Conservation (phyloP, 495 filamentous ascomycete species). For the Schizothecium vesticola region DNA sequence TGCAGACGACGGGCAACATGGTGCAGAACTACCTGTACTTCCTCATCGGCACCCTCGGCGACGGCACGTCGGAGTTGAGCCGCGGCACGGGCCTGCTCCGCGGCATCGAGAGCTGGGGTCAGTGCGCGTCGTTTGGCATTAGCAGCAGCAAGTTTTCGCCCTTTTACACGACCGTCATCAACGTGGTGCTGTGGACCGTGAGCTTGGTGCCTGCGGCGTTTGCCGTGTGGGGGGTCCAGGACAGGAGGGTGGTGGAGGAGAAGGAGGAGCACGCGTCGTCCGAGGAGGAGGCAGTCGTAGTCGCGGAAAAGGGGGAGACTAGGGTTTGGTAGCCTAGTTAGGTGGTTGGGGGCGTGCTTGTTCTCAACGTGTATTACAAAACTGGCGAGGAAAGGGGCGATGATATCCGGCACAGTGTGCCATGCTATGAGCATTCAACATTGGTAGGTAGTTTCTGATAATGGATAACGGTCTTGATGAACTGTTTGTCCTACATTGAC, state of each 20-base stretch:
- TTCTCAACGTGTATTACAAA: not conserved
- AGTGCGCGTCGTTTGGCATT: constrained; percentile 7
- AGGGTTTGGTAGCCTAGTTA: not conserved
- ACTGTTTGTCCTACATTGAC: not conserved
- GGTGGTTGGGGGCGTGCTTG: not conserved
- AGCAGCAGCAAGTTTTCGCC: constrained; percentile 9
- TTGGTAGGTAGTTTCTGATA: not conserved
- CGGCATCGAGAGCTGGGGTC: constrained; percentile 4
- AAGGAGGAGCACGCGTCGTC: not conserved
- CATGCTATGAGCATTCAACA: not conserved
- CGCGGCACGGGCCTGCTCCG: not conserved
- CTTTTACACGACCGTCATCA: constrained; percentile 8
- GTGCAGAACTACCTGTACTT: constrained; percentile 10
- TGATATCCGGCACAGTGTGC: not conserved
- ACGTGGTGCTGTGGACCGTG: constrained; percentile 6
- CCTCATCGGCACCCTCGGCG: constrained; percentile 1
- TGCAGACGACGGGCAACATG: not conserved
- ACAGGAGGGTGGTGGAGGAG: not conserved
- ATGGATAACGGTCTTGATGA: not conserved
- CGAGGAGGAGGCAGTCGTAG: not conserved
- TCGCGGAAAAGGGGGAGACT: not conserved
- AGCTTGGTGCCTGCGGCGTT: not conserved
- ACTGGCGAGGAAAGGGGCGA: not conserved
- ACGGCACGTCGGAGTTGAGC: constrained; percentile 1
- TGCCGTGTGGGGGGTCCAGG: constrained; percentile 1